Percentiles rank a stretch among this genome's conserved stretches.
Conservation (phyloP, 495 filamentous ascomycete species). For the Penicillium lividum region DNA sequence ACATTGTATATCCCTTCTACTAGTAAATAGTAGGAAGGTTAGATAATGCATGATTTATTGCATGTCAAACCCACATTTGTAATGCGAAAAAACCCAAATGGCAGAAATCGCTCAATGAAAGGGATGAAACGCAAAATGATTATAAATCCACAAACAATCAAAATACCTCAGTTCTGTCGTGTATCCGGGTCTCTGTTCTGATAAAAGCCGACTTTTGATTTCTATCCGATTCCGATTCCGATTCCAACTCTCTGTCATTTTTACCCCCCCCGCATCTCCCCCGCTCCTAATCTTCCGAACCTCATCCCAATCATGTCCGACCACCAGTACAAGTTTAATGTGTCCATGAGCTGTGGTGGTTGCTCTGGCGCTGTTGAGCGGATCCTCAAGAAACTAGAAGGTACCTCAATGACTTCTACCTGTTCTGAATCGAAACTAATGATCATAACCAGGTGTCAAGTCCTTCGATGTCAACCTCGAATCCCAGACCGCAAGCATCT, state of each 20-base stretch:
- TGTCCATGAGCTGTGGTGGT: slow-evolving; percentile 68
- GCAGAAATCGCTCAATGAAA: slow-evolving; percentile 23
- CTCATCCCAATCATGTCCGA: slow-evolving; percentile 50
- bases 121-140: slow-evolving; percentile 11
- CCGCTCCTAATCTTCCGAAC: slow-evolving; percentile 4
- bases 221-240: slow-evolving; percentile 3
- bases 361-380: slow-evolving; percentile 76
- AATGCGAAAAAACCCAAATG: slow-evolving; percentile 16
- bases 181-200: neutral
- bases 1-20: no score
- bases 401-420: slow-evolving; percentile 42
- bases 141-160: slow-evolving; percentile 46
- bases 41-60: neutral
- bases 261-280: neutral
- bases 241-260: neutral
- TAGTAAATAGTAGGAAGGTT: no score
- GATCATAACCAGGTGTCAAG: slow-evolving; percentile 68
- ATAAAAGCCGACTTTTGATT: neutral
- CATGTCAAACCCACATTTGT: neutral
- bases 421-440: neutral
- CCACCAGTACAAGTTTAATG: slow-evolving; percentile 70
- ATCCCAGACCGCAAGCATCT: slow-evolving; percentile 72
- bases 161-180: no score
- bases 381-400: slow-evolving; percentile 94
- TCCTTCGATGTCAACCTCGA: slow-evolving; percentile 85